phyloP scores from a whole-genome alignment of 805 yeast genomes.

The Yarrowia sp. region DNA sequence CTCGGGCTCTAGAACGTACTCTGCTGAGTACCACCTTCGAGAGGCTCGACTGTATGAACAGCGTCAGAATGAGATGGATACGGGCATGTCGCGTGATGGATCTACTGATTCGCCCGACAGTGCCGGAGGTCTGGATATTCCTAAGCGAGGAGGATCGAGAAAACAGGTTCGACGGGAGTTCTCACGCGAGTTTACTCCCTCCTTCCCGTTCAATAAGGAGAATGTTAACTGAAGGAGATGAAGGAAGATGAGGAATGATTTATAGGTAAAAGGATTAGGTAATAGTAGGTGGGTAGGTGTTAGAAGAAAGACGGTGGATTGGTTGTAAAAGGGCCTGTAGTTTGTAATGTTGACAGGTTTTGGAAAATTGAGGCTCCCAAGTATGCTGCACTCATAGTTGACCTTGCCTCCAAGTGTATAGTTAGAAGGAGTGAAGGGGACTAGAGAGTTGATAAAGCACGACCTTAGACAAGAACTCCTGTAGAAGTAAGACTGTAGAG shows the following conservation, averaged over 20 bases:
- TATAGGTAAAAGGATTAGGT: background rate
- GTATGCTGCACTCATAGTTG: too few relatives aligned
- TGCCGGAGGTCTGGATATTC: background rate
- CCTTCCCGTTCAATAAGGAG: slow-evolving; percentile 20
- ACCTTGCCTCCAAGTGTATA: too few relatives aligned
- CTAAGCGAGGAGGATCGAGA: slow-evolving; percentile 1
- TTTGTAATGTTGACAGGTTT: too few relatives aligned
- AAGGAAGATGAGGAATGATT: background rate
- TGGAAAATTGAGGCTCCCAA: too few relatives aligned
- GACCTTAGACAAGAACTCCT: too few relatives aligned
- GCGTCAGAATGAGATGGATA: slow-evolving; percentile 22
- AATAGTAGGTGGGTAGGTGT: too few relatives aligned
- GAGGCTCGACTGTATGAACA: slow-evolving; percentile 23
- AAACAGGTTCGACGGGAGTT: slow-evolving; percentile 11
- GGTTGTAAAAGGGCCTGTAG: too few relatives aligned
- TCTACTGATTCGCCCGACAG: background rate
- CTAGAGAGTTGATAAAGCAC: too few relatives aligned
- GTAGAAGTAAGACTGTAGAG: too few relatives aligned
- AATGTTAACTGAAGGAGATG: background rate
- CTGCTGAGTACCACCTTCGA: slow-evolving; percentile 21
- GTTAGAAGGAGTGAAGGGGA: too few relatives aligned
- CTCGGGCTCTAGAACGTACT: slow-evolving; percentile 21
- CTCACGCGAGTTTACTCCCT: slow-evolving; percentile 31
- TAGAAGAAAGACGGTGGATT: too few relatives aligned
- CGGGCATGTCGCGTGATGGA: background rate